Conservation (phyloP, 768 basidiomycete species). For the Artomyces pyxidatus region DNA sequence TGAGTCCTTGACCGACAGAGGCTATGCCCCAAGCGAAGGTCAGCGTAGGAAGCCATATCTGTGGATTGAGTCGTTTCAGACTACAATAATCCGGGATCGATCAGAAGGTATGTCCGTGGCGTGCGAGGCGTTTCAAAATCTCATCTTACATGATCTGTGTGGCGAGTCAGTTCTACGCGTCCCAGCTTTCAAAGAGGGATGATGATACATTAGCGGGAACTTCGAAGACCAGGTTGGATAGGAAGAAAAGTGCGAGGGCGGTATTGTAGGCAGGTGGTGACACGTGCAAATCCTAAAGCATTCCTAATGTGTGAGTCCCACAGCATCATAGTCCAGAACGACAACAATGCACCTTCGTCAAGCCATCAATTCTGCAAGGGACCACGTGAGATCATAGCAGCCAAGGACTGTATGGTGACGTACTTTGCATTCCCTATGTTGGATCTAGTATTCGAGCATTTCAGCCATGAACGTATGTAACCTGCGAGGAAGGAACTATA, state of each 20-base stretch:
- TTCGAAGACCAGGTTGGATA: conserved; percentile 54
- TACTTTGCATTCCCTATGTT: conserved; percentile 35
- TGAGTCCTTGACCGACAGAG: conserved; percentile 46
- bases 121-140: no score
- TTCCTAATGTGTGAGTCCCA: no score
- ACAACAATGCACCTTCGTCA: conserved; percentile 18
- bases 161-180: no score
- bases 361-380: conserved; percentile 39
- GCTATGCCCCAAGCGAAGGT: conserved; percentile 53
- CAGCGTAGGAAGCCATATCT: conserved; percentile 51
- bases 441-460: no score
- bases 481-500: background rate
- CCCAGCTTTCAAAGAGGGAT: no score
- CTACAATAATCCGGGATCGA: no score
- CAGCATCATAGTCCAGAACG: no score
- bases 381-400: background rate
- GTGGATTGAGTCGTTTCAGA: conserved; percentile 52
- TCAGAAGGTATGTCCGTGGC: no score
- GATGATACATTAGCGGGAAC: conserved; percentile 46
- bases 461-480: no score
- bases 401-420: background rate
- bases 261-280: conserved; percentile 47
- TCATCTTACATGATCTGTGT: conserved; percentile 34
- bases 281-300: conserved; percentile 46
- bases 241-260: conserved; percentile 49